Base-by-base conservation (phyloP, 2,329 filamentous ascomycete species). In the Microsporum canis region DNA sequence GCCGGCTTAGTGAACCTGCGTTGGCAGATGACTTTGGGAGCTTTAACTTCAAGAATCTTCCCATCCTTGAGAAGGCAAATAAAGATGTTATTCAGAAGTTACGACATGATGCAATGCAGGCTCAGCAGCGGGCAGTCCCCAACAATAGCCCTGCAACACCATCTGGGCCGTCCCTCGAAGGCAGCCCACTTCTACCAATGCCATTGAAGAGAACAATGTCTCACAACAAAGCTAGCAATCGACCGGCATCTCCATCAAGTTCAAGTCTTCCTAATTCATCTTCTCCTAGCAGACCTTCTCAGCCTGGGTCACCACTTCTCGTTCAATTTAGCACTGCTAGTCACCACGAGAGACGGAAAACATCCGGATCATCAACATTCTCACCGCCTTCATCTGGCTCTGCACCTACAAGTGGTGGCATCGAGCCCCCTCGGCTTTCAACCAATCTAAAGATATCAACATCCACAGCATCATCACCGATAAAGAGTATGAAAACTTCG, bases 41-140 rank as follows among this genome's bases (percentile, higher is more conserved):
- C 64, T 99, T 99, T 74, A 85, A 90, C 43, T 99, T 96, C 80
- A 99, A 99, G 77, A 99, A 99, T 68, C 77, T 99, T 57, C 91
- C 92, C 0, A 92, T 97, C 23, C 80, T 99, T 17, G 94, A 97
- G 69, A 97, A 96, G 73, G 94, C 94, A 60, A 99, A 99, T 75
- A 99, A 99, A 72, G 94, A 99, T 69, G 91, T 97, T 34, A 96
- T 99, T 36, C 91, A 97, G 69, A 97, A 97, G 72, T 79, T 99
- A 61, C 86, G 91, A 8, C 90, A 91, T 27, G 91, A 97, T 73
- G 91, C 94, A 2, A 81, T 96, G 77, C 91, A 87, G 68, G 80
- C 81, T 39, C 83, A 85, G 67, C 79, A 80, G 63, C 83, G 84
- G 65, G 72, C 75, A 60, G 66, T 73, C n/a, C 66, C 67, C 2